phyloP scores from a whole-genome alignment of 306 rosid species.

The Pterocarpus macrocarpus region DNA sequence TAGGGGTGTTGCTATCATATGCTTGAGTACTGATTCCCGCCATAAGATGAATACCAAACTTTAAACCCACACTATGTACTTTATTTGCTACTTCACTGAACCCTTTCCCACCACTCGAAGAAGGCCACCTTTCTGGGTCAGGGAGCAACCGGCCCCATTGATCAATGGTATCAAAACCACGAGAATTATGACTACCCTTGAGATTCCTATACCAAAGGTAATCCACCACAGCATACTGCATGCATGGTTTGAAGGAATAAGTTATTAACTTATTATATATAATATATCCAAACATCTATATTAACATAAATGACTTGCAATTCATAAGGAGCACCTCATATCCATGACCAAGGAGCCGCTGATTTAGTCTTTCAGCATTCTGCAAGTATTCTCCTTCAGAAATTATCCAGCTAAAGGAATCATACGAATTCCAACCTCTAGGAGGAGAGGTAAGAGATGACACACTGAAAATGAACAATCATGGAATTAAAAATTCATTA shows the following conservation, averaged over 20 bases:
- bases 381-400: constrained; percentile 67
- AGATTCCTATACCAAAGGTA: constrained; percentile 80
- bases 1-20: constrained; percentile 66
- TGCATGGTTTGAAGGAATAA: neutral
- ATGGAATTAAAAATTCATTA: neutral
- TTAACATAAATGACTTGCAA: neutral
- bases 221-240: constrained; percentile 86
- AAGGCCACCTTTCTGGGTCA: constrained; percentile 81
- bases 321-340: constrained; percentile 35
- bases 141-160: constrained; percentile 86
- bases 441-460: constrained; percentile 62
- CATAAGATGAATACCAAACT: constrained; percentile 91
- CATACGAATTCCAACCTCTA: constrained; percentile 91
- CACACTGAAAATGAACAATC: constrained; percentile 50
- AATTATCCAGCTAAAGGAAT: constrained; percentile 74
- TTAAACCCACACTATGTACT: constrained; percentile 71
- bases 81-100: constrained; percentile 60
- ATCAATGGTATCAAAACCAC: constrained; percentile 72
- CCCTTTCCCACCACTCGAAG: constrained; percentile 71
- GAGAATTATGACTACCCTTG: constrained; percentile 62
- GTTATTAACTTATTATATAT: neutral
- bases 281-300: neutral
- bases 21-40: constrained; percentile 84
- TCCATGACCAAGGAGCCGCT: constrained; percentile 25
- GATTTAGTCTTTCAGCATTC: constrained; percentile 52